Evolutionary conservation across 169 alveolate species (phyloP), one percentile per base, ranked within the genome.

Genomic region (Cytauxzoon felis): DNA sequence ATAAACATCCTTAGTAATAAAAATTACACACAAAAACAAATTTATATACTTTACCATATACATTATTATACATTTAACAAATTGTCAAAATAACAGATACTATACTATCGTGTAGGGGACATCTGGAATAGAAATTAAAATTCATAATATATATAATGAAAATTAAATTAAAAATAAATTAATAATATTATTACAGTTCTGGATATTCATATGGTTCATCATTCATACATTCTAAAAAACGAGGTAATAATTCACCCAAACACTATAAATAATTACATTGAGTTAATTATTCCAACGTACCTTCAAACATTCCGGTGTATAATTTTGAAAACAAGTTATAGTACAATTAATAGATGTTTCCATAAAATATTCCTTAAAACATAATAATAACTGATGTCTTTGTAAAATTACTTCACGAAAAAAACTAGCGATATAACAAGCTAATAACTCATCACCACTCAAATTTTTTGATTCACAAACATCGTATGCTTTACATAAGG

Each of bases 271-370:
- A n/a, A 1, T 8, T 8, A 5, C n/a, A 11, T n/a, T 8, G 0
- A 50, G 7, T 0, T 0, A 0, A 0, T 6, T 52, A 2, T 8
- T n/a, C 23, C 8, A 42, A 56, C 54, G 11, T 45, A 69, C 81
- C 51, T 34, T 45, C 11, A 72, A 32, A 34, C 82, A 72, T 26
- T 58, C 50, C 26, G 64, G 66, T n/a, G 53, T 72, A 56, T 72
- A 72, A 36, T 45, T n/a, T 23, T 6, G 36, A 51, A 61, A 63
- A 45, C 82, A 72, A 5, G 52, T 29, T 7, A 42, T 19, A 24
- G 50, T 7, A 34, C 82, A 72, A 21, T 59, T 52, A 18, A 49
- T 34, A 13, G 29, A 42, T 24, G 66, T 34, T 0, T 32, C 8
- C 23, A 23, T 13, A 24, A 63, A n/a, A 21, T 54, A 72, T n/a